phyloP scores from a whole-genome alignment of 2,329 filamentous ascomycete species.

The Lomentospora prolificans region DNA sequence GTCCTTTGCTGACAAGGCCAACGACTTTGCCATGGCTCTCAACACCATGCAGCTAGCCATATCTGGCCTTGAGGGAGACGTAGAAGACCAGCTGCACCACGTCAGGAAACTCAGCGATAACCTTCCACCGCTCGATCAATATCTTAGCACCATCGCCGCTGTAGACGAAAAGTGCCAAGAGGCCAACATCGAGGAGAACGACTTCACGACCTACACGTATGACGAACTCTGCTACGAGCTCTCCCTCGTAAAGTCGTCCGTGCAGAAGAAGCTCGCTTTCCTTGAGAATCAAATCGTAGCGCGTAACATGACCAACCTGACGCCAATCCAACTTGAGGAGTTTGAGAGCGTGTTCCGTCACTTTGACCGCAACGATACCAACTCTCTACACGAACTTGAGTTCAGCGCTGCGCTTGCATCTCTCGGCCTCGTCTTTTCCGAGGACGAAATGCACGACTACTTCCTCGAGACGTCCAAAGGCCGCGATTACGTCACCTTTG shows the following conservation, averaged over 20 bases:
- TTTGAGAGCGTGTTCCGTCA: constrained; percentile 98
- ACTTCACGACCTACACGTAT: constrained; percentile 98
- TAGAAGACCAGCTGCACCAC: constrained; percentile 87
- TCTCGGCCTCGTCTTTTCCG: constrained; percentile 88
- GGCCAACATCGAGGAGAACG: constrained; percentile 98
- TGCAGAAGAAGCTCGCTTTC: constrained; percentile 93
- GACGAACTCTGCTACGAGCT: constrained; percentile 94
- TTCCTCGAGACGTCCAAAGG: constrained; percentile 80
- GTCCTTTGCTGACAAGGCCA: constrained; percentile 94
- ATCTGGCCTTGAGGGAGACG: constrained; percentile 91
- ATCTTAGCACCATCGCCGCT: constrained; percentile 75
- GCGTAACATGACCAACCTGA: constrained; percentile 96
- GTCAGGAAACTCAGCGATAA: constrained; percentile 78
- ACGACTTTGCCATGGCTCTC: constrained; percentile 90
- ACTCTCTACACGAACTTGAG: constrained; percentile 84
- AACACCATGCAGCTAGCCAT: constrained; percentile 93
- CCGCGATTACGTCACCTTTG: constrained; percentile 77
- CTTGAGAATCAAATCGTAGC: constrained; percentile 98
- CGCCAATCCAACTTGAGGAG: constrained; percentile 94
- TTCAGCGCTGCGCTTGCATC: constrained; percentile 95
- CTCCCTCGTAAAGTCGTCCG: constrained; percentile 79
- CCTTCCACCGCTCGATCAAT: constrained; percentile 80
- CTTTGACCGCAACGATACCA: constrained; percentile 88
- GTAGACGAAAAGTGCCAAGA: constrained; percentile 86
- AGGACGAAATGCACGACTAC: constrained; percentile 95